These are phyloP conservation scores for Daldinia caldariorum DNA, from an alignment of 495 filamentous ascomycete species.

Conservation along the genomic window DNA sequence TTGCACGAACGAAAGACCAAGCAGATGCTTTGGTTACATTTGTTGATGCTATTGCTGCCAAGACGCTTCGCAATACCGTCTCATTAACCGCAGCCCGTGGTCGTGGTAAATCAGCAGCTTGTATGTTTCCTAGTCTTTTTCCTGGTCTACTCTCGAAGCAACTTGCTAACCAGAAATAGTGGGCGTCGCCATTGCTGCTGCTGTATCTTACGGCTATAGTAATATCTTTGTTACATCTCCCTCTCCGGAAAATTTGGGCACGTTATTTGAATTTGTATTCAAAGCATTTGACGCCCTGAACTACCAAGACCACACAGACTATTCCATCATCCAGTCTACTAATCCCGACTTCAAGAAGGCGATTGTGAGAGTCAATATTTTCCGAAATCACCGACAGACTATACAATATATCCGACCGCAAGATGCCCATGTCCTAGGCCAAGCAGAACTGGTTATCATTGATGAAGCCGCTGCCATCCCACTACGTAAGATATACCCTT, in stretches of 20 bases:
- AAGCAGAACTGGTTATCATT: slow-evolving; percentile 95
- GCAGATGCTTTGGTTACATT: slow-evolving; percentile 95
- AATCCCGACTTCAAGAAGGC: slow-evolving; percentile 99
- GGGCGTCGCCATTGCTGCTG: slow-evolving; percentile 92
- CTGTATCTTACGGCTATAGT: slow-evolving; percentile 94
- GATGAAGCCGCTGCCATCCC: slow-evolving; percentile 99
- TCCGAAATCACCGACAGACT: slow-evolving; percentile 94
- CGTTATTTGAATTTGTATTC: slow-evolving; percentile 97
- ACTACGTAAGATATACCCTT: slow-evolving; percentile 61
- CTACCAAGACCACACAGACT: slow-evolving; percentile 94
- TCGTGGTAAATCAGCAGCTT: slow-evolving; percentile 93
- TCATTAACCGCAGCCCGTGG: slow-evolving; percentile 93
- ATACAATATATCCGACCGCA: slow-evolving; percentile 98
- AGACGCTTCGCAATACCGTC: slow-evolving; percentile 92
- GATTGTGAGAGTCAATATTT: slow-evolving; percentile 95
- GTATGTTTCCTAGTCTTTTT: slow-evolving; percentile 17
- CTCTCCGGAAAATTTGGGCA: slow-evolving; percentile 98
- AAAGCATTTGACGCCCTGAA: slow-evolving; percentile 95
- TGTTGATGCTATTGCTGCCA: slow-evolving; percentile 95
- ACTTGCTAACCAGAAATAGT: slow-evolving; percentile 30
- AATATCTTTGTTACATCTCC: slow-evolving; percentile 99
- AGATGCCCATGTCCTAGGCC: slow-evolving; percentile 91
- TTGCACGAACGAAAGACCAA: slow-evolving; percentile 93
- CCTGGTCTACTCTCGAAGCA: neutral
- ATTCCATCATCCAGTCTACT: slow-evolving; percentile 97